Conservation (phyloP, 371 early-diverging fungal species). For the Apophysomyces variabilis region DNA sequence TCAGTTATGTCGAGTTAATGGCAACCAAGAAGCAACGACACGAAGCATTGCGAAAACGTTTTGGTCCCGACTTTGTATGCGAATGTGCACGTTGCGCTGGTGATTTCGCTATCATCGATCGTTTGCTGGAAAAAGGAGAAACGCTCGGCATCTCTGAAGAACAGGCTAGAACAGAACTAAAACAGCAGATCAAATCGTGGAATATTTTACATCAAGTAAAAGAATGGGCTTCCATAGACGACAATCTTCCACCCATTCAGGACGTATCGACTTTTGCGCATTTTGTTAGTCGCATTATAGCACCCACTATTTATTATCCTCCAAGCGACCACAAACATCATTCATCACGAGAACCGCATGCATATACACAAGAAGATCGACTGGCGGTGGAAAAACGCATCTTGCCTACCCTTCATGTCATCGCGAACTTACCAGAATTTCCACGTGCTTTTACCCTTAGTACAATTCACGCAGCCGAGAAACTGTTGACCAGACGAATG, state of each 20-base stretch:
- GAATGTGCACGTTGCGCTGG: slow-evolving; percentile 38
- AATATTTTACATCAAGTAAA: slow-evolving; percentile 38
- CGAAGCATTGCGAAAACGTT: slow-evolving; percentile 46
- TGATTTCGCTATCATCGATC: slow-evolving; percentile 20
- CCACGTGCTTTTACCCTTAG: slow-evolving; percentile 36
- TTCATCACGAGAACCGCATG: neutral
- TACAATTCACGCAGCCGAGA: slow-evolving; percentile 33
- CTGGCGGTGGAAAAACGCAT: slow-evolving; percentile 7
- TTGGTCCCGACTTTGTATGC: slow-evolving; percentile 36
- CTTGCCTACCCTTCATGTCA: slow-evolving; percentile 19
- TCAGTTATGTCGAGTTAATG: slow-evolving; percentile 77
- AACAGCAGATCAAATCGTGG: slow-evolving; percentile 33
- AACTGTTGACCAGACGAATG: slow-evolving; percentile 27
- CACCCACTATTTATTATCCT: slow-evolving; percentile 36
- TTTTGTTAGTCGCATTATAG: slow-evolving; percentile 34
- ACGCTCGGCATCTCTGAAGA: slow-evolving; percentile 1
- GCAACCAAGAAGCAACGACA: slow-evolving; percentile 57
- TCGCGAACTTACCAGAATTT: slow-evolving; percentile 18
- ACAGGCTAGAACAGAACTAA: neutral
- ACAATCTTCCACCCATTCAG: slow-evolving; percentile 21
- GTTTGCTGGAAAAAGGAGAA: slow-evolving; percentile 17
- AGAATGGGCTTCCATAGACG: slow-evolving; percentile 18
- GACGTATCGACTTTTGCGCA: slow-evolving; percentile 40
- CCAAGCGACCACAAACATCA: slow-evolving; percentile 14
- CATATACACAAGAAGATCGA: slow-evolving; percentile 8